Conservation (phyloP, 2,329 filamentous ascomycete genomes). For the Ilyonectria robusta region DNA sequence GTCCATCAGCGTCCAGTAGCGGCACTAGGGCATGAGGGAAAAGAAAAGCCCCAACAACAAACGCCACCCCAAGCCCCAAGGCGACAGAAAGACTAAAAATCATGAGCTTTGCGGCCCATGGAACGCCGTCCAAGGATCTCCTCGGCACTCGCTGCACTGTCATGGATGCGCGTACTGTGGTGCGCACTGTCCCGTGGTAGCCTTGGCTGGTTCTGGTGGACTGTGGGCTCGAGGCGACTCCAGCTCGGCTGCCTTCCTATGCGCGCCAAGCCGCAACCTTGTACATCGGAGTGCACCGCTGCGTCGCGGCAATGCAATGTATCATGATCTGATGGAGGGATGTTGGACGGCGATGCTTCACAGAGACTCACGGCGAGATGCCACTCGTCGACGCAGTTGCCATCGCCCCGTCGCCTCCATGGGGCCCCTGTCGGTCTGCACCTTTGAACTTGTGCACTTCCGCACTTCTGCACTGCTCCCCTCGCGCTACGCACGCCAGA, state of each 20-base stretch:
- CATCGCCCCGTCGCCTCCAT: constrained; percentile 4
- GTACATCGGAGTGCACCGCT: constrained; percentile 13
- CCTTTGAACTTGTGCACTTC: background rate
- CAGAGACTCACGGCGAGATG: background rate
- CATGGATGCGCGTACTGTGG: background rate
- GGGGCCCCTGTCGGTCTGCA: background rate
- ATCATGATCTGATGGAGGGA: constrained; percentile 30
- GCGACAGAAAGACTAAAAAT: constrained; percentile 22
- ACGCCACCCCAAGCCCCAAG: background rate
- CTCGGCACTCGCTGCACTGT: background rate
- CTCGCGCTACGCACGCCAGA: background rate
- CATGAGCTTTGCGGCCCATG: constrained; percentile 20
- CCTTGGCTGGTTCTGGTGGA: background rate
- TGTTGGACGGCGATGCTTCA: constrained; percentile 9
- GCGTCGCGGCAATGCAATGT: constrained; percentile 30
- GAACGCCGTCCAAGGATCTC: background rate
- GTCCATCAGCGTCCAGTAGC: too few relatives aligned
- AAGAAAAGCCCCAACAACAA: background rate
- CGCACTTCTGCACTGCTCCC: background rate
- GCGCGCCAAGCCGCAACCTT: background rate
- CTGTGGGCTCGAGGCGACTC: constrained; percentile 35
- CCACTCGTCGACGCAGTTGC: background rate
- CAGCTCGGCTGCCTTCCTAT: background rate
- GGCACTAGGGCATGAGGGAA: too few relatives aligned
- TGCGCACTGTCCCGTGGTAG: background rate